A percentile compares a stretch with the other conserved stretches of the same genome.
These are phyloP conservation scores for Ophiostoma montium DNA, from an alignment of 2,329 filamentous ascomycete species.

Conservation along the genomic window DNA sequence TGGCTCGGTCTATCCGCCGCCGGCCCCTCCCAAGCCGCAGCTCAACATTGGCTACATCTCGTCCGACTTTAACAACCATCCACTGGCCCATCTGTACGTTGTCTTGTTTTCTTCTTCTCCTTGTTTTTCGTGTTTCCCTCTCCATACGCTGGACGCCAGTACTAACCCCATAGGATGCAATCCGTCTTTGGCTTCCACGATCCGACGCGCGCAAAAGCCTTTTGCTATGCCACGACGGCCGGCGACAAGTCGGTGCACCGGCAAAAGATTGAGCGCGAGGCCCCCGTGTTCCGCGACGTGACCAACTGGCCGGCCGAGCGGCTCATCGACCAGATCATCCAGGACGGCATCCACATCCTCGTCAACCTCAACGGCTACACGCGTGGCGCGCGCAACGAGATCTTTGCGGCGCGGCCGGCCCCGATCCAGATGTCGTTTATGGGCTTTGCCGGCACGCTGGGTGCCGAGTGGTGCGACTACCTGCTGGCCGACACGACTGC, in stretches of 20 bases:
- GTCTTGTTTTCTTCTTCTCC: too few species aligned
- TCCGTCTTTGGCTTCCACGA: slow-evolving; percentile 93
- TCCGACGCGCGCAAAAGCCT: slow-evolving; percentile 57
- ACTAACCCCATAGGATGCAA: slow-evolving; percentile 51
- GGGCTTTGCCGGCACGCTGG: slow-evolving; percentile 92
- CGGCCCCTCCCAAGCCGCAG: slow-evolving; percentile 63
- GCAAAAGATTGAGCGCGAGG: slow-evolving; percentile 82
- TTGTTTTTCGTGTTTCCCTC: too few species aligned
- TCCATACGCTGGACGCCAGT: too few species aligned
- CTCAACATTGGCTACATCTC: slow-evolving; percentile 94
- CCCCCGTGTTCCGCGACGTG: slow-evolving; percentile 80
- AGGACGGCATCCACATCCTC: slow-evolving; percentile 83
- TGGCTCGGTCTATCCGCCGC: slow-evolving; percentile 66
- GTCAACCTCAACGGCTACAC: slow-evolving; percentile 99
- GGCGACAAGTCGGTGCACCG: slow-evolving; percentile 84
- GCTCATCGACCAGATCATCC: slow-evolving; percentile 71
- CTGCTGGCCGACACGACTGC: slow-evolving; percentile 81
- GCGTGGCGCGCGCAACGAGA: slow-evolving; percentile 87
- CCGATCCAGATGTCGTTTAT: slow-evolving; percentile 99
- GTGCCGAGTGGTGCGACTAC: slow-evolving; percentile 98
- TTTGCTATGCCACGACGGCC: slow-evolving; percentile 88
- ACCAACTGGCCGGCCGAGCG: slow-evolving; percentile 75
- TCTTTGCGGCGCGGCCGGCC: slow-evolving; percentile 86
- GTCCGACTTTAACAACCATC: slow-evolving; percentile 98
- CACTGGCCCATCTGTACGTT: slow-evolving; percentile 60